Evolutionary conservation across 2,329 filamentous ascomycete species (phyloP).

Genomic region (Magnaporthales sp.): DNA sequence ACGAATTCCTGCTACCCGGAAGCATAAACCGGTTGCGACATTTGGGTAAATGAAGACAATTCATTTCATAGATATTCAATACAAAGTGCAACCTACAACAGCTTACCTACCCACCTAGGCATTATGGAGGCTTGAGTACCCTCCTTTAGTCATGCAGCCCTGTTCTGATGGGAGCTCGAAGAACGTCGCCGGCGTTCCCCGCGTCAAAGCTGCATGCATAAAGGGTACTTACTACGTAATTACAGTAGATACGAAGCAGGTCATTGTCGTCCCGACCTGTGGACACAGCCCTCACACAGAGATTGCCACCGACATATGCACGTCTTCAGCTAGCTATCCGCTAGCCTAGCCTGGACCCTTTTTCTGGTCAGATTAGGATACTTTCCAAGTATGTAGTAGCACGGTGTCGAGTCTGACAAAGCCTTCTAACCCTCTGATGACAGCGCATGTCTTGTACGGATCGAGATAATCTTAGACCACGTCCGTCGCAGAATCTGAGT

Average conservation of each 20-base stretch:
- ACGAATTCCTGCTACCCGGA: no score
- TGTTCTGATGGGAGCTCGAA: background rate
- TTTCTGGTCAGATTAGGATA: background rate
- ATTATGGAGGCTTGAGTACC: background rate
- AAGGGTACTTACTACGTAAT: background rate
- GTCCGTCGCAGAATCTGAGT: background rate
- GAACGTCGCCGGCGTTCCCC: background rate
- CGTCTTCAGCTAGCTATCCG: background rate
- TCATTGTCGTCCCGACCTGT: background rate
- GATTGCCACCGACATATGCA: background rate
- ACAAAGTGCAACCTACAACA: background rate
- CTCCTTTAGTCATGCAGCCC: background rate
- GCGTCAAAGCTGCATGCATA: background rate
- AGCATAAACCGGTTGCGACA: background rate
- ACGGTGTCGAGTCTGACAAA: background rate
- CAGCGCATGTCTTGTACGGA: background rate
- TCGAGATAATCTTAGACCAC: background rate
- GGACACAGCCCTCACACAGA: background rate
- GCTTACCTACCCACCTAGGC: no score
- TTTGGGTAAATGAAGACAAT: background rate
- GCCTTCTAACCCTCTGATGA: background rate
- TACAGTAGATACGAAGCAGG: background rate
- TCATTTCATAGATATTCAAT: background rate
- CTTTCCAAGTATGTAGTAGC: no score
- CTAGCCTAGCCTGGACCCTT: background rate